phyloP scores from a whole-genome alignment of 192 early-diverging fungal genomes.

The Coemansia sp. region DNA sequence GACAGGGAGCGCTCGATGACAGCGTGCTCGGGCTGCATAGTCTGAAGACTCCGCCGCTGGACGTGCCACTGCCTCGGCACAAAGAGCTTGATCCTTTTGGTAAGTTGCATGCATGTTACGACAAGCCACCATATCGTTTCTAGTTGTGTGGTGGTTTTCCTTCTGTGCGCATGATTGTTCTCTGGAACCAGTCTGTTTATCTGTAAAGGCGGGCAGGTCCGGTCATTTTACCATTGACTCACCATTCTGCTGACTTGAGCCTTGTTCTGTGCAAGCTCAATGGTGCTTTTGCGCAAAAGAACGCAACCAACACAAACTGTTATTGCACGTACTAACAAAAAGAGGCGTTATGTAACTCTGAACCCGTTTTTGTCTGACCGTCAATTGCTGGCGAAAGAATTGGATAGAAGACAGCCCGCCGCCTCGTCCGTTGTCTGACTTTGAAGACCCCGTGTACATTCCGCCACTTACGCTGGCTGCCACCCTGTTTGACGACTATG shows the following conservation, averaged over 20 bases:
- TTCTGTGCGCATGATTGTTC: conserved; percentile 3
- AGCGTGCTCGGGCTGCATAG: conserved; percentile 21
- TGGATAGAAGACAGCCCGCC: conserved; percentile 49
- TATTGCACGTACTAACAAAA: not conserved
- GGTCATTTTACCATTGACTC: not conserved
- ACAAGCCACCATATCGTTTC: conserved; percentile 7
- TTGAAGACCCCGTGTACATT: conserved; percentile 52
- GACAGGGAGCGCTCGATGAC: not conserved
- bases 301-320: not conserved
- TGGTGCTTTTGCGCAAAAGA: not conserved
- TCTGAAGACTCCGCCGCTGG: conserved; percentile 34
- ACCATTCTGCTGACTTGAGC: not conserved
- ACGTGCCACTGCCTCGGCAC: conserved; percentile 11
- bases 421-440: conserved; percentile 35
- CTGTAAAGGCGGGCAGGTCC: not conserved
- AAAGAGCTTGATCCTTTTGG: conserved; percentile 49
- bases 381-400: no score
- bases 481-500: conserved; percentile 48
- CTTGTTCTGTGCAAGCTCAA: not conserved
- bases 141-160: not conserved
- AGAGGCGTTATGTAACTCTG: not conserved
- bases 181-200: conserved; percentile 1
- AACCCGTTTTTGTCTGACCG: no score
- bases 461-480: conserved; percentile 49
- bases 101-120: conserved; percentile 16